These are phyloP conservation scores for Solanum bukasovii DNA, from an alignment of 257 asterid genomes.

Conservation along the genomic window DNA sequence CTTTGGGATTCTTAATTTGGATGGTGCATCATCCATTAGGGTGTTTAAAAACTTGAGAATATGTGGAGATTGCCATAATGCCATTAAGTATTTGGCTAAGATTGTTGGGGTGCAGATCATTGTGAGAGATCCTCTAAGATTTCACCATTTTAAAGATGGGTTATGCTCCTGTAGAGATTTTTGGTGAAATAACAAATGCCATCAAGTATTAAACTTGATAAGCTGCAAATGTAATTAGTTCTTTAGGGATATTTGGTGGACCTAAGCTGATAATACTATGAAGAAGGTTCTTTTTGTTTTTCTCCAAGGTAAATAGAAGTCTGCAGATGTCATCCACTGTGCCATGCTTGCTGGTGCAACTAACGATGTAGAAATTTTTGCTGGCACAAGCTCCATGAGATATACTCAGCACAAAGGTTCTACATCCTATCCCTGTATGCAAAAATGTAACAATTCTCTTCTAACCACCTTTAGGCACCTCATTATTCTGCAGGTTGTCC, in stretches of 20 bases:
- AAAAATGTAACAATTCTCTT: background rate
- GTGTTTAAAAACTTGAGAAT: constrained; percentile 51
- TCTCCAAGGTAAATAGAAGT: background rate
- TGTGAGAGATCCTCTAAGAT: constrained; percentile 16
- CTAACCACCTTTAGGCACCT: background rate
- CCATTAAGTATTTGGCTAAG: constrained; percentile 38
- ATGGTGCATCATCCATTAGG: constrained; percentile 37
- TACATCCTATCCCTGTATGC: background rate
- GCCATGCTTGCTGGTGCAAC: background rate
- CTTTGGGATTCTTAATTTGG: constrained; percentile 56
- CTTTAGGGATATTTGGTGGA: background rate
- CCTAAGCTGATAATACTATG: background rate
- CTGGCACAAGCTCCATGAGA: background rate
- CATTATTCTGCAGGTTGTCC: background rate
- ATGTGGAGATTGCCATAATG: constrained; percentile 24
- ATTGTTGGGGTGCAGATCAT: constrained; percentile 14
- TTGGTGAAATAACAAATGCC: constrained; percentile 8
- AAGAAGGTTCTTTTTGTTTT: background rate
- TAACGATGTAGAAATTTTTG: background rate
- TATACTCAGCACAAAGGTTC: background rate
- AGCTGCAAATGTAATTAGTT: background rate
- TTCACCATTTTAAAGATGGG: constrained; percentile 21
- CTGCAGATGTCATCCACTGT: background rate
- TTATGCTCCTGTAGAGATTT: constrained; percentile 23
- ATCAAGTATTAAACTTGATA: background rate